These are phyloP conservation scores for Neurospora sp. DNA, from an alignment of 495 filamentous ascomycete genomes.

Conservation along the genomic window DNA sequence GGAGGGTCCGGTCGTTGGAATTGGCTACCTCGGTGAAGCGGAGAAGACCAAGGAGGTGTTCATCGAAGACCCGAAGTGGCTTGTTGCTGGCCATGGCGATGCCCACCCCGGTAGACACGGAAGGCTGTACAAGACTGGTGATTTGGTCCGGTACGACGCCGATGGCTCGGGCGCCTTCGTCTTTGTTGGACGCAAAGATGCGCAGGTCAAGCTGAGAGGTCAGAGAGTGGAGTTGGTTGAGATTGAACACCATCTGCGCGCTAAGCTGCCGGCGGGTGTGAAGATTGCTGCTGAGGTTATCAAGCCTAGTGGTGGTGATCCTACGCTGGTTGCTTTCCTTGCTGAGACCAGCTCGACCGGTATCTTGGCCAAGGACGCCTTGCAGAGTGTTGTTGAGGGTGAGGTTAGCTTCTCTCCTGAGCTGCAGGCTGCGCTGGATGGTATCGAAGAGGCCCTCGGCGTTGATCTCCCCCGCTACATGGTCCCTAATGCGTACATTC, in stretches of 20 bases:
- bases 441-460: conserved; percentile 24
- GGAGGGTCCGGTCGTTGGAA: conserved; percentile 47
- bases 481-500: conserved; percentile 54
- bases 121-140: conserved; percentile 59
- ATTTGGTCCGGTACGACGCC: conserved; percentile 49
- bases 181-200: conserved; percentile 54
- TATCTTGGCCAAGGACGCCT: conserved; percentile 4
- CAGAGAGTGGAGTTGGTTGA: conserved; percentile 58
- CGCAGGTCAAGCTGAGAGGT: conserved; percentile 57
- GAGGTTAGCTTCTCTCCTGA: conserved; percentile 12
- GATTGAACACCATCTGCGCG: conserved; percentile 47
- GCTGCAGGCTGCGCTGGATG: conserved; percentile 18
- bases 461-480: conserved; percentile 41
- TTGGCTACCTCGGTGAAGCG: conserved; percentile 39
- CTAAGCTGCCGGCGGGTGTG: conserved; percentile 23
- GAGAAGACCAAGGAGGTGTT: conserved; percentile 36
- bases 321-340: conserved; percentile 32
- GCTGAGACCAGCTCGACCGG: conserved; percentile 17
- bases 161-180: conserved; percentile 43
- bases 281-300: conserved; percentile 35
- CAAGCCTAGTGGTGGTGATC: conserved; percentile 28
- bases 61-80: conserved; percentile 43
- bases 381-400: conserved; percentile 10
- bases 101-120: conserved; percentile 31
- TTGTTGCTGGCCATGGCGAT: conserved; percentile 25